Conservation (phyloP, 768 basidiomycete species). For the Pleurotus salmoneostramineus region DNA sequence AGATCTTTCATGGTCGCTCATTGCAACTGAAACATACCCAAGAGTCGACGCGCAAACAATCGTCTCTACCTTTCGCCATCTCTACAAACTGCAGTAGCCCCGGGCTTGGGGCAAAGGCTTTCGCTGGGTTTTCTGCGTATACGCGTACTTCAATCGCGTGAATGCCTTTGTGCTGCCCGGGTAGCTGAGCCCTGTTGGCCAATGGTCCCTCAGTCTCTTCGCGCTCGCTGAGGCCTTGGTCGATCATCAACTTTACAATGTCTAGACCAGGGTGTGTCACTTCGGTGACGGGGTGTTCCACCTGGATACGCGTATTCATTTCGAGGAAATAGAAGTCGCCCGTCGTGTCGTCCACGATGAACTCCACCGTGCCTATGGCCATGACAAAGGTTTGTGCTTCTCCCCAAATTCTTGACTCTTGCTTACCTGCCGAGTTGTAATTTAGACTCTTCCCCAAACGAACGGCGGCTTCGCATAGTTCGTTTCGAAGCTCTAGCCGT, state of each 20-base stretch:
- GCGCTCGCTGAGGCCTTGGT: conserved; percentile 44
- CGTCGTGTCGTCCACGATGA: conserved; percentile 51
- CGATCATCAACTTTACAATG: conserved; percentile 62
- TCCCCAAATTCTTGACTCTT: not conserved
- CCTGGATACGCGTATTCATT: conserved; percentile 69
- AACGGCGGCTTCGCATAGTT: conserved; percentile 53
- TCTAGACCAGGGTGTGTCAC: conserved; percentile 50
- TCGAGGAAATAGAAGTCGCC: conserved; percentile 64
- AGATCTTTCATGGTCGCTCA: not conserved
- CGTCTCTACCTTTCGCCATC: conserved; percentile 24
- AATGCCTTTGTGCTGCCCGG: conserved; percentile 14
- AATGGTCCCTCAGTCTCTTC: conserved; percentile 9
- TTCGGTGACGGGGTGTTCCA: conserved; percentile 69
- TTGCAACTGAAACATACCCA: conserved; percentile 36
- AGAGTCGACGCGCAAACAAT: conserved; percentile 59
- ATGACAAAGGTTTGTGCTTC: not conserved
- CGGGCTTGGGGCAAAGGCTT: conserved; percentile 53
- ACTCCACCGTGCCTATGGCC: conserved; percentile 59
- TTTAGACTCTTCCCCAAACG: conserved; percentile 41
- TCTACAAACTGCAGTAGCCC: conserved; percentile 58
- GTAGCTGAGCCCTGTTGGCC: not conserved
- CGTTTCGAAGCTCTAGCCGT: conserved; percentile 9
- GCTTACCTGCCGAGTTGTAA: conserved; percentile 56
- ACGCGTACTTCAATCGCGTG: conserved; percentile 55
- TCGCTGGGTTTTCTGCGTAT: conserved; percentile 61